These are phyloP conservation scores for Aspergillus sp. DNA, from an alignment of 2,329 filamentous ascomycete species.

Conservation along the genomic window DNA sequence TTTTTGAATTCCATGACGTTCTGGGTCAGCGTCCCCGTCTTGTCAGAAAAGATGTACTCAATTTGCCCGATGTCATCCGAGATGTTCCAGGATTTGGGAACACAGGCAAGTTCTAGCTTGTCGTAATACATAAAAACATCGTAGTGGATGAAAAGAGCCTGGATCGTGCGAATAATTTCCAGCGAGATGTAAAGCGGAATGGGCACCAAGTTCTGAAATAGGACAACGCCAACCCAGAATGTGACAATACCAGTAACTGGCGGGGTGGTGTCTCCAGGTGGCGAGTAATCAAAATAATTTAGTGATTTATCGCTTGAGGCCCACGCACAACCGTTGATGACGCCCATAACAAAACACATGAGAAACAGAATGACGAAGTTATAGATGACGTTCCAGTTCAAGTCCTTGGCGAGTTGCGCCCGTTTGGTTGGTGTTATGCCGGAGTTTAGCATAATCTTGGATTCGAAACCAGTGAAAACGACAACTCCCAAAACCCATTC, in stretches of 20 bases:
- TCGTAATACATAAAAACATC: conserved; percentile 97
- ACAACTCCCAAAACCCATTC: conserved; percentile 93
- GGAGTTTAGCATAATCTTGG: conserved; percentile 98
- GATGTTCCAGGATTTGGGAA: conserved; percentile 98
- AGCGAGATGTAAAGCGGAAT: conserved; percentile 97
- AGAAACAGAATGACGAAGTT: conserved; percentile 84
- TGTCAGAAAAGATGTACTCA: conserved; percentile 97
- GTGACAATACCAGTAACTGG: conserved; percentile 84
- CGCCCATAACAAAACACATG: conserved; percentile 79
- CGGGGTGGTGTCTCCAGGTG: conserved; percentile 65
- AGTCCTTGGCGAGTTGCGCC: conserved; percentile 76
- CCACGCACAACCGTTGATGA: conserved; percentile 81
- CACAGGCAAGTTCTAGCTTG: conserved; percentile 82
- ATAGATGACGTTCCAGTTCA: conserved; percentile 96
- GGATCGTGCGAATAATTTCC: conserved; percentile 85
- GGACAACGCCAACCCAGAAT: conserved; percentile 88
- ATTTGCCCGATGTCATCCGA: conserved; percentile 97
- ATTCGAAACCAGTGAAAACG: conserved; percentile 88
- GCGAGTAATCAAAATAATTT: conserved; percentile 74
- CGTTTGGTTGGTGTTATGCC: conserved; percentile 92
- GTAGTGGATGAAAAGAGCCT: conserved; percentile 96
- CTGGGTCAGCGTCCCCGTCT: conserved; percentile 80
- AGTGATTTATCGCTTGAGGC: conserved; percentile 63
- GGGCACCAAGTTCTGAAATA: conserved; percentile 97
- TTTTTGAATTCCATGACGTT: conserved; percentile 99